phyloP scores from a whole-genome alignment of 2,329 filamentous ascomycete species.

The Ceratocystis colombiana region DNA sequence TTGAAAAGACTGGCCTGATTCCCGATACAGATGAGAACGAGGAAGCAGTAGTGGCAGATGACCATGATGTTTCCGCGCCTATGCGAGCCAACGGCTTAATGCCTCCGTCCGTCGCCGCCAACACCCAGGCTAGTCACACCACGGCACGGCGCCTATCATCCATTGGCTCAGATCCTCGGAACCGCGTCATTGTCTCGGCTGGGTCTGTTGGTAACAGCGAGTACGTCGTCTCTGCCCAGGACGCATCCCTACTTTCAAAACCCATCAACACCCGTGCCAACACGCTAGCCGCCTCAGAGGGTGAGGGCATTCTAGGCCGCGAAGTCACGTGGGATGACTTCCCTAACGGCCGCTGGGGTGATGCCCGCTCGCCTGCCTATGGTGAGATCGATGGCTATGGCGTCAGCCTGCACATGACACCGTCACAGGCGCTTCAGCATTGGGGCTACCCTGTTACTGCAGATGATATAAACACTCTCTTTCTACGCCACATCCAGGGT shows the following conservation, averaged over 20 bases:
- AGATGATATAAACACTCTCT: conserved; percentile 68
- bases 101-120: conserved; percentile 36
- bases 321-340: conserved; percentile 99
- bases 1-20: conserved; percentile 79
- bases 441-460: conserved; percentile 69
- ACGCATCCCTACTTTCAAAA: conserved; percentile 65
- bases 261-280: conserved; percentile 69
- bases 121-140: conserved; percentile 32
- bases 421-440: conserved; percentile 68
- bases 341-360: conserved; percentile 91
- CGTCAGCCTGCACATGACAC: conserved; percentile 83
- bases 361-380: conserved; percentile 84
- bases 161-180: conserved; percentile 73
- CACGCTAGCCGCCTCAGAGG: conserved; percentile 87
- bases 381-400: conserved; percentile 98
- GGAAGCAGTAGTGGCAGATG: conserved; percentile 31
- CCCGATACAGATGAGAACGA: conserved; percentile 41
- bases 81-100: conserved; percentile 36
- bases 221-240: conserved; percentile 63
- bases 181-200: conserved; percentile 72
- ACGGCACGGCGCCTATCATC: conserved; percentile 58
- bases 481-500: conserved; percentile 70
- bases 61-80: conserved; percentile 26
- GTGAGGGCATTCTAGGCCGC: conserved; percentile 75
- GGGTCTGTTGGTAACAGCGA: conserved; percentile 49